phyloP scores from a whole-genome alignment of 441 rosid species.

The Adansonia madagascariensis region DNA sequence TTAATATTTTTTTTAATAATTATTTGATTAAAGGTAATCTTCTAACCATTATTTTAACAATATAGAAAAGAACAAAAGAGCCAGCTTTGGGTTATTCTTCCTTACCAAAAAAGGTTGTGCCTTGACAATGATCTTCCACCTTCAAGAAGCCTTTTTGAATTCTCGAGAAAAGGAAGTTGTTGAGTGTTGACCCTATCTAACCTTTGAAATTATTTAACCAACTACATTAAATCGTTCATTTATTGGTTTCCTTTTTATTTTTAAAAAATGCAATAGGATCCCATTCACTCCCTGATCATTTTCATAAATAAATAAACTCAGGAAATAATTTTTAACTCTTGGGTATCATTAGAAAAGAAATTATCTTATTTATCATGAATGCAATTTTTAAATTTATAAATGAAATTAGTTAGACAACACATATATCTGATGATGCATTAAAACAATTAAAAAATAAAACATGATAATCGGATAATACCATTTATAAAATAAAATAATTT shows the following conservation, averaged over 20 bases:
- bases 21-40: slow-evolving; percentile 9
- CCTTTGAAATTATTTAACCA: not conserved
- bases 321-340: no score
- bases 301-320: no score
- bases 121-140: slow-evolving; percentile 37
- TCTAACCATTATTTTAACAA: slow-evolving; percentile 9
- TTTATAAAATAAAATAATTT: no score
- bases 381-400: no score
- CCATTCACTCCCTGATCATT: no score
- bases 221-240: not conserved
- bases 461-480: no score
- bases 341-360: no score
- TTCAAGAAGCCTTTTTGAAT: slow-evolving; percentile 24
- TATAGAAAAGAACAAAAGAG: slow-evolving; percentile 24
- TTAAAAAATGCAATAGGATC: not conserved
- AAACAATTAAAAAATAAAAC: no score
- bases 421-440: no score
- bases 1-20: not conserved
- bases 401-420: no score
- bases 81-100: not conserved
- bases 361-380: no score
- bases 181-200: slow-evolving; percentile 30
- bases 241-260: not conserved
- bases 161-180: not conserved
- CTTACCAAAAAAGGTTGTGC: slow-evolving; percentile 12